Evolutionary conservation across 805 yeast species (phyloP).

Genomic region (Cyberlindnera mycetangii): DNA sequence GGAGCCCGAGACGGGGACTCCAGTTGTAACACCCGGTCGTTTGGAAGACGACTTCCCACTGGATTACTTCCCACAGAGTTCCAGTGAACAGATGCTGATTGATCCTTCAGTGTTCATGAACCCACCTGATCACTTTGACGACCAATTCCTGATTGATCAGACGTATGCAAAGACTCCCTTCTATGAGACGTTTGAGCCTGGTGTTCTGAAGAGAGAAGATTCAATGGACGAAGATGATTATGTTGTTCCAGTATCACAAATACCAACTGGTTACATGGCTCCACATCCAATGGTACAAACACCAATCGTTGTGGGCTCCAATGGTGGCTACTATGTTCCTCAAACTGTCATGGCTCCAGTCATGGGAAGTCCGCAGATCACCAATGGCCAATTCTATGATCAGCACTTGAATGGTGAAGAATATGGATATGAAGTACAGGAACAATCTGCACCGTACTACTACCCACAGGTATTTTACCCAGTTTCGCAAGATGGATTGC

Average conservation of each 20-base stretch:
- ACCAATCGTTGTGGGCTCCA: conserved; percentile 2
- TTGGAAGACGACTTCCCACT: conserved; percentile 62
- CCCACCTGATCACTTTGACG: conserved; percentile 33
- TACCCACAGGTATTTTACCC: neutral
- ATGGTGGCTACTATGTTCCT: conserved; percentile 5
- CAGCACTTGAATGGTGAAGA: conserved; percentile 16
- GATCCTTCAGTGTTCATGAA: conserved; percentile 36
- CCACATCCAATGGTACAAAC: neutral
- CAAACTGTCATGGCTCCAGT: conserved; percentile 1
- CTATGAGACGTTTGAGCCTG: conserved; percentile 19
- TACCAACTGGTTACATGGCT: neutral
- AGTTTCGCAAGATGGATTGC: neutral
- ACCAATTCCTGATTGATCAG: conserved; percentile 50
- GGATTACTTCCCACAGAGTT: conserved; percentile 51
- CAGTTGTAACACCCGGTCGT: conserved; percentile 23
- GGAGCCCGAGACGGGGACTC: conserved; percentile 18
- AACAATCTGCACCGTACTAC: neutral
- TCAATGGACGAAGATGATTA: conserved; percentile 6
- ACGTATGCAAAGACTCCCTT: conserved; percentile 42
- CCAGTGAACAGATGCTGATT: conserved; percentile 25
- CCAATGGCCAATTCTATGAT: conserved; percentile 30
- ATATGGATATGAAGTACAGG: conserved; percentile 2
- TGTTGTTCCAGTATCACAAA: conserved; percentile 9
- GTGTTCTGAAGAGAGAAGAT: neutral
- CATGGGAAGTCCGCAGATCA: conserved; percentile 14